phyloP scores from a whole-genome alignment of 495 filamentous ascomycete genomes.

The Rusavskia elegans region DNA sequence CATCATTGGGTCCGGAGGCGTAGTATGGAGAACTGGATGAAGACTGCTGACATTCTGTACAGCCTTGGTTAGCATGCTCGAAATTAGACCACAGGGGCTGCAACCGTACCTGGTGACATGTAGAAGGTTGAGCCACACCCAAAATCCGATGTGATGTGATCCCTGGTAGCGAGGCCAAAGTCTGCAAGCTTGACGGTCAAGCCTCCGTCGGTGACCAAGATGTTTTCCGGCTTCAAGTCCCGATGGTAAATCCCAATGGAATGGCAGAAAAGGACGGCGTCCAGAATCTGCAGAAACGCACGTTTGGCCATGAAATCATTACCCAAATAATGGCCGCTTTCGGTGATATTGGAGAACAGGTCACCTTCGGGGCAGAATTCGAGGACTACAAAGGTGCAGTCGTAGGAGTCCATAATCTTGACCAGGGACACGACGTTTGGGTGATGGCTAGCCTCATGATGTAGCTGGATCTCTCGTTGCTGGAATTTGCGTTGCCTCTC shows the following conservation, averaged over 20 bases:
- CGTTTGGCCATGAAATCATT: slow-evolving; percentile 78
- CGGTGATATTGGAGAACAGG: slow-evolving; percentile 92
- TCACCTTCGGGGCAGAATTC: slow-evolving; percentile 97
- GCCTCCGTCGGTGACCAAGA: slow-evolving; percentile 77
- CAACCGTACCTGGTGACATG: slow-evolving; percentile 81
- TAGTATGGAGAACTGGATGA: slow-evolving; percentile 68
- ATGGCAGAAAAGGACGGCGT: slow-evolving; percentile 95
- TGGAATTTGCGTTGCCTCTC: slow-evolving; percentile 78
- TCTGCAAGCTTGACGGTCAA: slow-evolving; percentile 89
- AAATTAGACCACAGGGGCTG: too few relatives aligned
- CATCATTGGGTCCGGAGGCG: slow-evolving; percentile 83
- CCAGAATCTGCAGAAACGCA: slow-evolving; percentile 90
- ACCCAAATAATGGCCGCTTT: slow-evolving; percentile 79
- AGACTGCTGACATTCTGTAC: slow-evolving; percentile 80
- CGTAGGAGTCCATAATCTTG: slow-evolving; percentile 81
- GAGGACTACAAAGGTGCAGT: slow-evolving; percentile 93
- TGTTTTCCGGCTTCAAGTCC: slow-evolving; percentile 97
- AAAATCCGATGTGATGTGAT: slow-evolving; percentile 76
- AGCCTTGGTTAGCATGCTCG: slow-evolving; percentile 11
- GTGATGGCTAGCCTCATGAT: slow-evolving; percentile 76
- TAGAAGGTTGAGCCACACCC: slow-evolving; percentile 98
- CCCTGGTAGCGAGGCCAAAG: slow-evolving; percentile 84
- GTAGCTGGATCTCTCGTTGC: slow-evolving; percentile 79
- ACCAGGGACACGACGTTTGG: slow-evolving; percentile 87
- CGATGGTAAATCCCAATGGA: slow-evolving; percentile 87